These are phyloP conservation scores for Podospora tetraspora DNA, from an alignment of 495 filamentous ascomycete species.

Conservation along the genomic window DNA sequence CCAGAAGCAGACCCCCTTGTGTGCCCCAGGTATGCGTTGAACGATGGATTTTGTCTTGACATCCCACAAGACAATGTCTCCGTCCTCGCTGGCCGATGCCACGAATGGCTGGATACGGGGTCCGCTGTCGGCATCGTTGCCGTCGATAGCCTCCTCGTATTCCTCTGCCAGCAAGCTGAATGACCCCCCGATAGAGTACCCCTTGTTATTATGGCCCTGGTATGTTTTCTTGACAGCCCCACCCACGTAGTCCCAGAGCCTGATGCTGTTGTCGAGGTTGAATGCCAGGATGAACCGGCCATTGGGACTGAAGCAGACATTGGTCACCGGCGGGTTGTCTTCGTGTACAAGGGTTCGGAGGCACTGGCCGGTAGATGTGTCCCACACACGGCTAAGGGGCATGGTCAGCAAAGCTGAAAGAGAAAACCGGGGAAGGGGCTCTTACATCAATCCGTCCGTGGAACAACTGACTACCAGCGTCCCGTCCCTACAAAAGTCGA, in stretches of 20 bases:
- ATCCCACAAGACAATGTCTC: conserved; percentile 82
- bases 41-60: conserved; percentile 76
- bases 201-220: conserved; percentile 82
- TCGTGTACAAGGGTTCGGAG: conserved; percentile 91
- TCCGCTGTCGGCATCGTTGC: conserved; percentile 15
- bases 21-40: conserved; percentile 60
- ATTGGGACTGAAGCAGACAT: conserved; percentile 88
- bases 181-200: conserved; percentile 73
- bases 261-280: conserved; percentile 81
- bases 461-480: conserved; percentile 87
- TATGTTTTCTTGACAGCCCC: conserved; percentile 90
- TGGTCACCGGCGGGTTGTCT: conserved; percentile 88
- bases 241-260: conserved; percentile 90
- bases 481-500: conserved; percentile 88
- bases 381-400: conserved; percentile 71
- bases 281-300: conserved; percentile 88
- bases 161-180: conserved; percentile 62
- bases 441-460: conserved; percentile 79
- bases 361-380: conserved; percentile 92
- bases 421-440: conserved; percentile 15
- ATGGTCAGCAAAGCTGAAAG: conserved; percentile 3
- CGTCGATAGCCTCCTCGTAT: conserved; percentile 22
- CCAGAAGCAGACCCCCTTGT: conserved; percentile 77
- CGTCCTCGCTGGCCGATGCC: conserved; percentile 82
- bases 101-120: conserved; percentile 45